phyloP scores from a whole-genome alignment of 2,329 filamentous ascomycete genomes.

The Claviceps purpurea region DNA sequence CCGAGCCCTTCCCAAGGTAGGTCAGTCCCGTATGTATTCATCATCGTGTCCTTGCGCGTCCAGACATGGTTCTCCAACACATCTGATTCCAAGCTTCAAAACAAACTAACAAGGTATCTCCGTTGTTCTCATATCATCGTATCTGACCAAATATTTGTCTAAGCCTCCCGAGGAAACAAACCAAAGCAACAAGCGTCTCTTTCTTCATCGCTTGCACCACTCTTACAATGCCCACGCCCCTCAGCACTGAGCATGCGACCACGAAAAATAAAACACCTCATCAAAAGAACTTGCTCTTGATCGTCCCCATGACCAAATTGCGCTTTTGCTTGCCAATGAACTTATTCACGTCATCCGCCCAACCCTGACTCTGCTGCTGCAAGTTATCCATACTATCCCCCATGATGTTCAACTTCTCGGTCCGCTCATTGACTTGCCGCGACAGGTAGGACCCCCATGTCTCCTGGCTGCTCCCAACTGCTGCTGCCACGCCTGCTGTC shows the following conservation, averaged over 20 bases:
- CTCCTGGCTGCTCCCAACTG: slow-evolving; percentile 31
- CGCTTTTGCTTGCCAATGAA: slow-evolving; percentile 79
- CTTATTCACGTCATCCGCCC: slow-evolving; percentile 79
- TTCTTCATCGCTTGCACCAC: too few relatives aligned
- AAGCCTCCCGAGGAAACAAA: too few relatives aligned
- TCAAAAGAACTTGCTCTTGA: slow-evolving; percentile 45
- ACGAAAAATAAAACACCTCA: neutral
- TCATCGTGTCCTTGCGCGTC: too few relatives aligned
- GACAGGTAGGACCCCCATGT: slow-evolving; percentile 70
- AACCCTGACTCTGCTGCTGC: slow-evolving; percentile 67
- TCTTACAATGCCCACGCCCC: too few relatives aligned
- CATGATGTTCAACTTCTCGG: slow-evolving; percentile 72
- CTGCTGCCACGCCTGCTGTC: slow-evolving; percentile 26
- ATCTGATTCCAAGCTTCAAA: too few relatives aligned
- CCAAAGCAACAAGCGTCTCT: too few relatives aligned
- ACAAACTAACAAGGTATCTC: too few relatives aligned
- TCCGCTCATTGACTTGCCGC: slow-evolving; percentile 77
- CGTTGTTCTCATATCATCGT: too few relatives aligned
- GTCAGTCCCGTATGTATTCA: too few relatives aligned
- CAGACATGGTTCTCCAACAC: too few relatives aligned
- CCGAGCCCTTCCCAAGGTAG: too few relatives aligned
- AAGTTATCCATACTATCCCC: slow-evolving; percentile 75
- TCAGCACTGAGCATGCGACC: neutral
- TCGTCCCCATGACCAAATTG: slow-evolving; percentile 60
- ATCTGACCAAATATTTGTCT: too few relatives aligned